A percentile compares a stretch with the other conserved stretches of the same genome.
Evolutionary conservation across 1,284 basidiomycete genomes (phyloP).

Genomic region (Cutaneotrichosporon arboriforme): DNA sequence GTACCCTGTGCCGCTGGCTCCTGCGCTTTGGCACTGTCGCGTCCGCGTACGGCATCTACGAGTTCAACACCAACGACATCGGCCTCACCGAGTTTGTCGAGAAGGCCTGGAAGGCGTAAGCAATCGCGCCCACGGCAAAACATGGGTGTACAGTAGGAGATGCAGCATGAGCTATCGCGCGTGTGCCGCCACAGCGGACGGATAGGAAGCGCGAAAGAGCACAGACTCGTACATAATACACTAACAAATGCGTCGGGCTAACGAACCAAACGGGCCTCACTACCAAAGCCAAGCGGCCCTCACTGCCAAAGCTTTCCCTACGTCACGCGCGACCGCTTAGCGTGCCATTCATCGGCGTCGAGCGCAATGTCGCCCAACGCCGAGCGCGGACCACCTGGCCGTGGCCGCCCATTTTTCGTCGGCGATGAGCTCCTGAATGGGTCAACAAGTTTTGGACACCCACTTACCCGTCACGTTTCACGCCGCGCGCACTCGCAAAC

Average conservation of each 20-base stretch:
- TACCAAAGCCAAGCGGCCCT: no score
- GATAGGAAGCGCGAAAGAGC: not conserved
- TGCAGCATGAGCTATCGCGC: conserved; percentile 11
- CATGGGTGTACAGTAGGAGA: conserved; percentile 22
- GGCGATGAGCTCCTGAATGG: conserved; percentile 8
- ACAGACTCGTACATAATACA: not conserved
- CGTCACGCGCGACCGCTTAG: conserved; percentile 22
- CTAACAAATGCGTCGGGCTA: no score
- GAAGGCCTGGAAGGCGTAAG: conserved; percentile 61
- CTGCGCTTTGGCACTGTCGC: conserved; percentile 72
- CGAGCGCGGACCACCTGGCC: conserved; percentile 14
- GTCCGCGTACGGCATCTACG: conserved; percentile 86
- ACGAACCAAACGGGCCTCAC: no score
- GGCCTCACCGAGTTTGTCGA: conserved; percentile 69
- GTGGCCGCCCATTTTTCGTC: conserved; percentile 9
- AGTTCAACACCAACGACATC: conserved; percentile 96
- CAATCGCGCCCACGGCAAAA: not conserved
- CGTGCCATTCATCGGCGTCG: conserved; percentile 13
- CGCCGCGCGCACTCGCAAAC: conserved; percentile 36
- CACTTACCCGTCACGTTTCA: conserved; percentile 32
- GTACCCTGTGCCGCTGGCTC: conserved; percentile 65
- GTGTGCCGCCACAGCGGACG: not conserved
- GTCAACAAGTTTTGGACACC: not conserved
- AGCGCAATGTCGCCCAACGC: conserved; percentile 24
- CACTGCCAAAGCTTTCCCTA: no score